These are phyloP conservation scores for Endotrypanum monterogeii DNA, from an alignment of 208 protist genomes.

Conservation along the genomic window DNA sequence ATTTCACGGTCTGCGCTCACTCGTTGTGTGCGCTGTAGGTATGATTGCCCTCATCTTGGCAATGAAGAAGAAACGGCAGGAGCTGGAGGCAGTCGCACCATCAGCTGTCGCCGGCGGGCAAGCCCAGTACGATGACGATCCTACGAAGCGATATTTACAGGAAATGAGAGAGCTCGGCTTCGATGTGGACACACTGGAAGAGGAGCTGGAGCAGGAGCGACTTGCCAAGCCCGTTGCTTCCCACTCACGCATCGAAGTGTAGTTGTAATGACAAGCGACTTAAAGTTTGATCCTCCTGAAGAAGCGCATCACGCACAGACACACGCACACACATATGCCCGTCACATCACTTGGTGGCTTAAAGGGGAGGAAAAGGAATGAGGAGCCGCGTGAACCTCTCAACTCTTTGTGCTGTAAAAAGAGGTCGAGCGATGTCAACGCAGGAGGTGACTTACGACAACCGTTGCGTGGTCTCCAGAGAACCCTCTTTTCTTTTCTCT, in stretches of 20 bases:
- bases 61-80: conserved; percentile 43
- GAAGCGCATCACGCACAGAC: background rate
- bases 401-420: background rate
- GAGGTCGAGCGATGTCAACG: no score
- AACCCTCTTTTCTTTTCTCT: no score
- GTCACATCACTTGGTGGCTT: background rate
- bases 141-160: conserved; percentile 73
- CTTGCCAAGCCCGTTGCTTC: conserved; percentile 13
- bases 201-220: conserved; percentile 59
- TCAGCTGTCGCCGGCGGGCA: background rate
- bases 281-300: background rate
- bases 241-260: background rate
- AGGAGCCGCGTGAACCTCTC: background rate
- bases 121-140: conserved; percentile 35
- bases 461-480: no score
- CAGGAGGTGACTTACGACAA: no score
- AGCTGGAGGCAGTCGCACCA: conserved; percentile 10
- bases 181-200: conserved; percentile 83
- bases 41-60: conserved; percentile 51
- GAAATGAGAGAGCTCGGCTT: conserved; percentile 86
- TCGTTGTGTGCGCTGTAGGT: conserved; percentile 60
- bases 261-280: background rate
- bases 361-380: background rate
- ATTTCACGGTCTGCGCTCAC: conserved; percentile 66
- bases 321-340: background rate